Evolutionary conservation across 1,284 basidiomycete species (phyloP).

Genomic region (Phellopilus nigrolimitatus): DNA sequence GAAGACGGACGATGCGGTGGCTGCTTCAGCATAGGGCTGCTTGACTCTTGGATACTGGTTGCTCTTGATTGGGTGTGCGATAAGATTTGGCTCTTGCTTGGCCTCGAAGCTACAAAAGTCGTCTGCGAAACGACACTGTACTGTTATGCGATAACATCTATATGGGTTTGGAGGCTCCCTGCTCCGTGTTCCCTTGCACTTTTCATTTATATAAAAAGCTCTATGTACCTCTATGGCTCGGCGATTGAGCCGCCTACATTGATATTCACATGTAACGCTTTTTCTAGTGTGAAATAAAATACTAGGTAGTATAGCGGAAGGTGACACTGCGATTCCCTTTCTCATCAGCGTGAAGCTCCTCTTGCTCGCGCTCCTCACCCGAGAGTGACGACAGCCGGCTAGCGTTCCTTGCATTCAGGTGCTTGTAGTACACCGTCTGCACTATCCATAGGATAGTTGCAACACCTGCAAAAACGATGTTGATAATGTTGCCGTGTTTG

Average conservation of each 20-base stretch:
- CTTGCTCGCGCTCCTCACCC: constrained; percentile 26
- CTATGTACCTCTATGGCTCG: too few species aligned
- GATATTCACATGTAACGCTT: too few species aligned
- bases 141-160: not conserved
- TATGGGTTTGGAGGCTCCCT: not conserved
- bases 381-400: constrained; percentile 23
- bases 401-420: constrained; percentile 28
- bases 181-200: too few species aligned
- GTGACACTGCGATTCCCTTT: constrained; percentile 33
- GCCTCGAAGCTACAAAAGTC: not conserved
- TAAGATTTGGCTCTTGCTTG: not conserved
- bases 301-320: constrained; percentile 34
- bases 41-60: too few species aligned
- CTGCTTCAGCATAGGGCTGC: not conserved
- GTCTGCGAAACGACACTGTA: not conserved
- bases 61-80: too few species aligned
- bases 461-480: constrained; percentile 33
- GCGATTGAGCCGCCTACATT: too few species aligned
- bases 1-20: constrained; percentile 41
- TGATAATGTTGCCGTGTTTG: constrained; percentile 35
- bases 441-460: constrained; percentile 33
- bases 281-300: too few species aligned
- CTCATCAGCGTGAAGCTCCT: constrained; percentile 27
- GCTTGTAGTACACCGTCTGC: constrained; percentile 31
- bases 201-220: too few species aligned